Evolutionary conservation across 2,329 filamentous ascomycete genomes (phyloP), one percentile per base, ranked within the genome.

Genomic region (Pseudogymnoascus pannorum): DNA sequence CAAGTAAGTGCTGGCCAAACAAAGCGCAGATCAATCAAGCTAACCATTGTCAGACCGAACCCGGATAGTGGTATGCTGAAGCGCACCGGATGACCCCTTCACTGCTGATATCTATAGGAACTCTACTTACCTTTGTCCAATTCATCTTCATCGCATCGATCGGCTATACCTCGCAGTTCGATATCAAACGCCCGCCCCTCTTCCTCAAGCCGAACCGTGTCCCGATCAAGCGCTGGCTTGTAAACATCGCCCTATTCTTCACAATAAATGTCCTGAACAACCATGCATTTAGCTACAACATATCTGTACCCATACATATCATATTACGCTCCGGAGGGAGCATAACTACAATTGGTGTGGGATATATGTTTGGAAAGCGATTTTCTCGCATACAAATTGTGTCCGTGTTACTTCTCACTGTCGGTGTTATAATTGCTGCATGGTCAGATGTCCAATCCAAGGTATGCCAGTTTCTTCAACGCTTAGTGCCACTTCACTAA

Each of bases 261-360:
- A 83, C 84, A 64, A 94, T 99, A 75, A 99, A 97, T 70, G 85
- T 97, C 62, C 77, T 99, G 71, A 99, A 99, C 76, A 99, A 99
- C 70, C 93, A 93, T 79, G 94, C 93, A 5, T 99, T 99, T 74
- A 92, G 91, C 65, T 99, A 97, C 76, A 87, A 92, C 68, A 97
- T 99, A 61, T 96, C 92, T 5, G 91, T 99, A 0, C 94, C 94
- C 1, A 86, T 99, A 57, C 94, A 99, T 72, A 99, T 99, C 69
- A 97, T 99, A 67, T 80, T 99, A 29, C 86, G 94, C 60, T 97
- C 92, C 57, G 96, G 93, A 58, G 94, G 94, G 14, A 96, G 92
- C 69, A 95, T 97, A 64, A 95, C 92, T 4, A 97, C 94, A 7
- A 96, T 99, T 85, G 76, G 87, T 14, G 91, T 93, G n/a, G 94